Base-by-base conservation (phyloP, 345 rosid genomes). In the Ceriops tagal region DNA sequence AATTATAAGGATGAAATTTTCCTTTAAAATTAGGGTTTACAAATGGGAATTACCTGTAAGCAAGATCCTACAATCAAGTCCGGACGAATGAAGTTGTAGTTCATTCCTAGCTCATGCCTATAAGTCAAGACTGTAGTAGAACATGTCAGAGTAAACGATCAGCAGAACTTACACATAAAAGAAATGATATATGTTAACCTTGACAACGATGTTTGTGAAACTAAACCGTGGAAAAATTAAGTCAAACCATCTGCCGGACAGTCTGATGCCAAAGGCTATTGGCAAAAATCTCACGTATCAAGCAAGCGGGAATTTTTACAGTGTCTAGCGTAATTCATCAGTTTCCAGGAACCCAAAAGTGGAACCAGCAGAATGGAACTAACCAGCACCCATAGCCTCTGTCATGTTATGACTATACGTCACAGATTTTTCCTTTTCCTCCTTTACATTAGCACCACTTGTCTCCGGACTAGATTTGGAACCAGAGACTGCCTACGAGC, bases 301-400 rank as follows among this genome's bases (percentile, higher is more conserved):
- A 16, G 16, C 8, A 62, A 11, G 26, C 11, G 37, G 3, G 3
- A 58, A 52, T 64, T n/a, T 60, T 52, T 30, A 39, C 46, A 43
- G 49, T 43, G 49, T 43, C 18, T 43, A 13, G 19, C 3, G 7
- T 13, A 56, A 55, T 22, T 24, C 18, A 32, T 62, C 20, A 6
- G 51, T 39, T 65, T 19, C 61, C 3, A 3, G 18, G 18, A 63
- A 11, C 34, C 24, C 57, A 52, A 65, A 71, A 57, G 31, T 37
- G 43, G 67, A 63, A 62, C 46, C 69, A 30, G 27, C 18, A 59
- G 3, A 27, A 62, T 22, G 47, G 35, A 73, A 78, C 85, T 64
- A 73, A 93, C 98, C 97, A 65, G 96, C 96, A 78, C 98, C 98
- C 98, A 93, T 93, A 34, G 96, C 96, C 78, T 88, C 87, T n/a